A percentile compares a stretch with the other conserved stretches of the same genome.
phyloP scores from a whole-genome alignment of 2,329 filamentous ascomycete species.

The Acrocalymma vagum region DNA sequence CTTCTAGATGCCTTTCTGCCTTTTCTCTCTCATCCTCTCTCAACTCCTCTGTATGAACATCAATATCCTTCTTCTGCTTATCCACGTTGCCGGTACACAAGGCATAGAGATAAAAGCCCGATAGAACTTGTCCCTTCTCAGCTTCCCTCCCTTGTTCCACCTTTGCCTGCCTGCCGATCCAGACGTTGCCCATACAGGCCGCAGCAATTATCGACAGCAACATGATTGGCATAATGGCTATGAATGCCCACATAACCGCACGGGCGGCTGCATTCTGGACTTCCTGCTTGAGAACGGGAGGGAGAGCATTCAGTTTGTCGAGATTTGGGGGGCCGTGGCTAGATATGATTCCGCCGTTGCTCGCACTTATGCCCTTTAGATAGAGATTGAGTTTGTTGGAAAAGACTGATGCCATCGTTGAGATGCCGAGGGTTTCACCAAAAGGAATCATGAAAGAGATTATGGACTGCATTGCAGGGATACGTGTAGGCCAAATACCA shows the following conservation, averaged over 20 bases:
- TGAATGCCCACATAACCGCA: conserved; percentile 72
- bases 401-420: conserved; percentile 74
- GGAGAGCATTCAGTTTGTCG: conserved; percentile 48
- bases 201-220: conserved; percentile 56
- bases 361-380: conserved; percentile 26
- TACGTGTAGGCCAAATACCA: conserved; percentile 66
- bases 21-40: no score
- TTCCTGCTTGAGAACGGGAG: conserved; percentile 42
- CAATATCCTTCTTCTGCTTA: no score
- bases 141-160: conserved; percentile 10
- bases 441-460: conserved; percentile 68
- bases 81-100: no score
- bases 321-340: conserved; percentile 33
- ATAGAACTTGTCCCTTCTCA: conserved; percentile 29
- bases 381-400: conserved; percentile 62
- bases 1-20: no score
- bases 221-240: conserved; percentile 69
- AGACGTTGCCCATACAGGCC: conserved; percentile 61
- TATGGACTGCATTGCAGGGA: conserved; percentile 67
- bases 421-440: conserved; percentile 71
- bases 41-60: no score
- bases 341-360: conserved; percentile 31
- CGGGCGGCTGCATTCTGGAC: conserved; percentile 58
- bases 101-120: conserved; percentile 24
- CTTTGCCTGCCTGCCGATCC: conserved; percentile 51